Conservation (phyloP, 2,329 filamentous ascomycete genomes). For the Epicoccum nigrum region DNA sequence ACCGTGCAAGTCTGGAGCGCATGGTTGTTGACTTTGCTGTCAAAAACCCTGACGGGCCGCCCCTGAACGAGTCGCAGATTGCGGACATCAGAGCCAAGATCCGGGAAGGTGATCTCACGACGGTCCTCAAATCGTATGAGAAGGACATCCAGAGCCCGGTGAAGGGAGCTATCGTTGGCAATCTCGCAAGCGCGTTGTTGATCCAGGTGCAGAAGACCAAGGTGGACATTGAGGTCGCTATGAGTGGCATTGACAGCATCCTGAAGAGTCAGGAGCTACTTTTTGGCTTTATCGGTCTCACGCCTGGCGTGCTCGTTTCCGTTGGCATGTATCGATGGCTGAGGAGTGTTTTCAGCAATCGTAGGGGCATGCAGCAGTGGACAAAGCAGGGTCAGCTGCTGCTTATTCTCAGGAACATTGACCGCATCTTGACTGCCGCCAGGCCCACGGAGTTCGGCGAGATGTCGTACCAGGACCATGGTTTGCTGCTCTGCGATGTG, state of each 20-base stretch:
- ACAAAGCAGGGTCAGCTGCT: slow-evolving; percentile 73
- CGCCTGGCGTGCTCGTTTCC: slow-evolving; percentile 87
- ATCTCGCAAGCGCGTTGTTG: slow-evolving; percentile 85
- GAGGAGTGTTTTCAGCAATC: slow-evolving; percentile 69
- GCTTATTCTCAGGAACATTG: slow-evolving; percentile 84
- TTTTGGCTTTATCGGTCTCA: slow-evolving; percentile 94
- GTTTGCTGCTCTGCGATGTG: slow-evolving; percentile 85
- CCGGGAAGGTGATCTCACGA: slow-evolving; percentile 88
- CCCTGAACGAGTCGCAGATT: slow-evolving; percentile 72
- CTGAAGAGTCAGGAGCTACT: slow-evolving; percentile 96
- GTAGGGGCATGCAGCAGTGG: slow-evolving; percentile 69
- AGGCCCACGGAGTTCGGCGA: slow-evolving; percentile 72
- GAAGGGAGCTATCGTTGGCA: slow-evolving; percentile 80
- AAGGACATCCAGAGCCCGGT: slow-evolving; percentile 84
- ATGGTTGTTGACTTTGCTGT: slow-evolving; percentile 98
- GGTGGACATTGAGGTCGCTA: slow-evolving; percentile 94
- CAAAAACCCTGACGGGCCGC: slow-evolving; percentile 73
- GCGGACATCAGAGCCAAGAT: slow-evolving; percentile 78
- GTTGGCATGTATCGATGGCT: slow-evolving; percentile 77
- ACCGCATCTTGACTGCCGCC: slow-evolving; percentile 64
- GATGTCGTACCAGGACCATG: slow-evolving; percentile 90
- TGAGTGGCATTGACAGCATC: slow-evolving; percentile 92
- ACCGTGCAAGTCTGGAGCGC: slow-evolving; percentile 88
- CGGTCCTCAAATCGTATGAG: slow-evolving; percentile 89
- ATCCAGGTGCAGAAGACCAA: slow-evolving; percentile 99